phyloP scores from a whole-genome alignment of 108 stramenopile genomes.

The Skeletonema costatum region DNA sequence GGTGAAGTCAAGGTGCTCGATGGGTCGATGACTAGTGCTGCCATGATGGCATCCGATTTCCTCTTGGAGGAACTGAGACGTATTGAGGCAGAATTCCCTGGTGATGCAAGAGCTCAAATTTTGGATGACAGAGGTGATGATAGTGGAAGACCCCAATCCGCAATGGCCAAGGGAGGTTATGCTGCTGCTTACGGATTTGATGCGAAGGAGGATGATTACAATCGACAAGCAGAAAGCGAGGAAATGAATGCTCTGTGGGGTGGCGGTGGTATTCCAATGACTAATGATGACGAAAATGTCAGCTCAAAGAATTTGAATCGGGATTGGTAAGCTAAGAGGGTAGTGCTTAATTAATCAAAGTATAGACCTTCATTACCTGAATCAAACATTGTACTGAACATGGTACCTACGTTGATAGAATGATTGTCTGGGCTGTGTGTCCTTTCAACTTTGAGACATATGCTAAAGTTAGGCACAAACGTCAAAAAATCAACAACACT shows the following conservation, averaged over 20 bases:
- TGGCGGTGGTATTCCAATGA: conserved; percentile 48
- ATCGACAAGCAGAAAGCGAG: conserved; percentile 44
- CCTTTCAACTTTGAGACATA: no score
- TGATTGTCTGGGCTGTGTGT: no score
- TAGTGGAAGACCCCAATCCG: background rate
- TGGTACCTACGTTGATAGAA: no score
- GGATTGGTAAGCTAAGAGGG: background rate
- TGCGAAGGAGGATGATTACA: conserved; percentile 21
- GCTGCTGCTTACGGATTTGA: conserved; percentile 58
- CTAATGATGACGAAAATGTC: conserved; percentile 22
- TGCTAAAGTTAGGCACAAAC: no score
- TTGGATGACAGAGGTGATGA: conserved; percentile 11
- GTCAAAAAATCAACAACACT: no score
- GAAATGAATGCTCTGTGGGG: conserved; percentile 58
- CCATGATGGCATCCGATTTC: conserved; percentile 86
- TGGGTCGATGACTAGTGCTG: conserved; percentile 80
- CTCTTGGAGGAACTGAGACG: conserved; percentile 67
- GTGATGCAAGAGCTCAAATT: conserved; percentile 2
- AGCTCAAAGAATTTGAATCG: background rate
- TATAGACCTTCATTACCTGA: no score
- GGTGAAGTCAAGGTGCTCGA: conserved; percentile 29
- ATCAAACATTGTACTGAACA: no score
- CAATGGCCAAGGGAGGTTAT: conserved; percentile 40
- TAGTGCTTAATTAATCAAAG: no score
- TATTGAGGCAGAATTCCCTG: conserved; percentile 34